Conservation (phyloP, 2,329 filamentous ascomycete genomes). For the Hypoxylon sp. region DNA sequence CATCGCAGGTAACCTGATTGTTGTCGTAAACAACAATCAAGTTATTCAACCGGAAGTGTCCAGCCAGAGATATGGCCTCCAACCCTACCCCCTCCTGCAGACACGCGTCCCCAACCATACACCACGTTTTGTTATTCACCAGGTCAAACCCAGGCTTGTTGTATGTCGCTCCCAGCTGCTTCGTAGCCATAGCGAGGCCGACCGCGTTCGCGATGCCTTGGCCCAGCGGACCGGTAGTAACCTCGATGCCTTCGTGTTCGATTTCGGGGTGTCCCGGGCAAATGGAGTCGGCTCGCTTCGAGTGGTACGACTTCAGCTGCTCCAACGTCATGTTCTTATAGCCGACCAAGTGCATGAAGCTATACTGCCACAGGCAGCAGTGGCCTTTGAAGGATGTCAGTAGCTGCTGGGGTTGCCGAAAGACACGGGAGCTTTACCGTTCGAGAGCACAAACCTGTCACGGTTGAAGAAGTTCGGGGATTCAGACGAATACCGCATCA, state of each 20-base stretch:
- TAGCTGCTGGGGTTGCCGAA: no score
- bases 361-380: not conserved
- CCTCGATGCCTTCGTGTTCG: conserved; percentile 62
- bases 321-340: no score
- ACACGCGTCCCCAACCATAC: no score
- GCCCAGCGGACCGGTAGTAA: conserved; percentile 65
- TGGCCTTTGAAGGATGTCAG: not conserved
- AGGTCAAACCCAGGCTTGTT: not conserved
- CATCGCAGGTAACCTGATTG: no score
- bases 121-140: no score
- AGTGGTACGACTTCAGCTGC: no score
- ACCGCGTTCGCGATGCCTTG: conserved; percentile 66
- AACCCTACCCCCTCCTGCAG: no score
- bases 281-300: no score
- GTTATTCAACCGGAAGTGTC: no score
- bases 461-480: conserved; percentile 44
- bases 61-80: no score
- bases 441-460: not conserved
- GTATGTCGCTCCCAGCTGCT: not conserved
- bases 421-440: not conserved
- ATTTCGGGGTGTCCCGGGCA: conserved; percentile 65
- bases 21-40: no score
- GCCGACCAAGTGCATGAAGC: not conserved
- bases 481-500: conserved; percentile 64
- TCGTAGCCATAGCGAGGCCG: conserved; percentile 60